Evolutionary conservation across 179 eudicot genomes (phyloP).

Genomic region (Patellifolia procumbens): DNA sequence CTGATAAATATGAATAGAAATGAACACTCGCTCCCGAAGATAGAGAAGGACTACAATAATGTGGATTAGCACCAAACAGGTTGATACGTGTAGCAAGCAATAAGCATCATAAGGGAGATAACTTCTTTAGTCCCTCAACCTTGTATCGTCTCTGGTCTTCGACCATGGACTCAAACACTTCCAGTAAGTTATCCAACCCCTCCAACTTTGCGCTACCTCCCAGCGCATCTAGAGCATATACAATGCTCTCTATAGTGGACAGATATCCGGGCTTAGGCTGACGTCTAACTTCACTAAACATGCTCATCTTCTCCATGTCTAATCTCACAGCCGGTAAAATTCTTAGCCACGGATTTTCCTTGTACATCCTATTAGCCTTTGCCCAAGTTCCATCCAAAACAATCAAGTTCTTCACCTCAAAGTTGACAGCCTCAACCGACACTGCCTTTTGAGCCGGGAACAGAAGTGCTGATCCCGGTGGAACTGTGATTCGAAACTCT

Average conservation of each 20-base stretch:
- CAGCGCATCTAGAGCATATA: conserved; percentile 63
- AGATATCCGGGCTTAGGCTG: conserved; percentile 74
- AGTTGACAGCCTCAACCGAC: conserved; percentile 41
- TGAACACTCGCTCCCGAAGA: too few relatives aligned
- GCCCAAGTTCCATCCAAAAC: conserved; percentile 94
- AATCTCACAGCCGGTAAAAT: conserved; percentile 68
- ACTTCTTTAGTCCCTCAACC: conserved; percentile 51
- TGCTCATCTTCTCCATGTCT: conserved; percentile 63
- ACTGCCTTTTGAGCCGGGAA: conserved; percentile 66
- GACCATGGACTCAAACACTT: conserved; percentile 85
- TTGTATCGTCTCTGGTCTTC: conserved; percentile 77
- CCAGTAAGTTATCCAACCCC: conserved; percentile 57
- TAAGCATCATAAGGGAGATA: conserved; percentile 20
- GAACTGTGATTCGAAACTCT: conserved; percentile 64
- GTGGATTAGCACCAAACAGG: neutral
- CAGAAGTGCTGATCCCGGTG: conserved; percentile 68
- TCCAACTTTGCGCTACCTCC: conserved; percentile 45
- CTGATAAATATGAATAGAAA: too few relatives aligned
- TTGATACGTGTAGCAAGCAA: neutral
- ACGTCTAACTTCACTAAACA: conserved; percentile 78
- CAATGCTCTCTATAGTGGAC: conserved; percentile 90
- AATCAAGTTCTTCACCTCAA: conserved; percentile 77
- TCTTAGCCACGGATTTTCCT: conserved; percentile 86
- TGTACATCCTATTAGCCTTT: conserved; percentile 80
- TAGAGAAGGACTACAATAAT: too few relatives aligned